phyloP scores from a whole-genome alignment of 106 monocot genomes.

The Posidonia australis region DNA sequence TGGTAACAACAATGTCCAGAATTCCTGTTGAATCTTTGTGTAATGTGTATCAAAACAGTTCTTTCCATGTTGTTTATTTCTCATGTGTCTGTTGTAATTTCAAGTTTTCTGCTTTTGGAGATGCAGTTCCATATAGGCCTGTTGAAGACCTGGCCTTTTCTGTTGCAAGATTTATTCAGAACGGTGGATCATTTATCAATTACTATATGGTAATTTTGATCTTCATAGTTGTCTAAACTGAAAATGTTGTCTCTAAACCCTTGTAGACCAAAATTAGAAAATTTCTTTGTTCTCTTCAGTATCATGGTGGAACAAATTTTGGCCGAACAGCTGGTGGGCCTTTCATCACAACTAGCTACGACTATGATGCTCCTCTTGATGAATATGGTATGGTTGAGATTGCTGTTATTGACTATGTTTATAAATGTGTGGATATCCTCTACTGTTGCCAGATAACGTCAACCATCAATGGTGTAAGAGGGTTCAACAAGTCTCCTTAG shows the following conservation, averaged over 20 bases:
- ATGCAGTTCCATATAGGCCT: slow-evolving; percentile 70
- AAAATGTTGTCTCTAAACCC: not conserved
- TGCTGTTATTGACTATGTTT: not conserved
- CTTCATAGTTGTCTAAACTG: not conserved
- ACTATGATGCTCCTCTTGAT: slow-evolving; percentile 92
- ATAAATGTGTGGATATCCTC: not conserved
- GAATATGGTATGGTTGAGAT: slow-evolving; percentile 50
- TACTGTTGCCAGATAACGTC: not conserved
- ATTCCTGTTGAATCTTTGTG: not conserved
- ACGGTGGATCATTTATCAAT: slow-evolving; percentile 89
- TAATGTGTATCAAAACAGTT: too few relatives aligned
- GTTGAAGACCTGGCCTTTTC: slow-evolving; percentile 86
- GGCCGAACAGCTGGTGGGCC: slow-evolving; percentile 81
- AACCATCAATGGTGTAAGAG: too few relatives aligned
- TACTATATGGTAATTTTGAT: slow-evolving; percentile 79
- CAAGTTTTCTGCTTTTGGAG: slow-evolving; percentile 92
- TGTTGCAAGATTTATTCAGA: slow-evolving; percentile 80
- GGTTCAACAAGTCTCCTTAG: too few relatives aligned
- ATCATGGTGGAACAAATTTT: slow-evolving; percentile 81
- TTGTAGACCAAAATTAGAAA: not conserved
- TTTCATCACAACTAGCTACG: slow-evolving; percentile 84
- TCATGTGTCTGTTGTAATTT: not conserved
- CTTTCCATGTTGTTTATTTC: not conserved
- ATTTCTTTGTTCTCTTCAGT: slow-evolving; percentile 5
- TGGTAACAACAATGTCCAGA: slow-evolving; percentile 37